Conservation (phyloP, 371 early-diverging fungal species). For the Mortierella sp. region DNA sequence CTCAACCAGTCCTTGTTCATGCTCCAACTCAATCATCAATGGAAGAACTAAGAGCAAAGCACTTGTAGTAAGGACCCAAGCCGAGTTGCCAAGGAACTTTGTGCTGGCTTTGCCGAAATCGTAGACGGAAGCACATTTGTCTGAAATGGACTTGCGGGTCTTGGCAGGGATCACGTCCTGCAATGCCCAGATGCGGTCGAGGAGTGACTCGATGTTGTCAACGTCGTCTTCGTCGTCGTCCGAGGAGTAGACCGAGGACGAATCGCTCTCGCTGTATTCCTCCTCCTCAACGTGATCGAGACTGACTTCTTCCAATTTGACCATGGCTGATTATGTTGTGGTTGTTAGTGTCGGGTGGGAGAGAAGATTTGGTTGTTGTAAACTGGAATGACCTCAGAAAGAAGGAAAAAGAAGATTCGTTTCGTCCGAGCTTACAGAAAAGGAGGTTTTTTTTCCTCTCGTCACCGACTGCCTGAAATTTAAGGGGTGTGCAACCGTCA, state of each 20-base stretch:
- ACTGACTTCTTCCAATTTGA: conserved; percentile 55
- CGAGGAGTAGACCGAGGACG: conserved; percentile 55
- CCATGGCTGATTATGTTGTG: conserved; percentile 30
- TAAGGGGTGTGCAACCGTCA: not conserved
- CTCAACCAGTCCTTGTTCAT: conserved; percentile 82
- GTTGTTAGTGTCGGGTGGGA: not conserved
- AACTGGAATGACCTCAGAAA: not conserved
- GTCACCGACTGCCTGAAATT: not conserved
- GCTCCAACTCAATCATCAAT: conserved; percentile 81
- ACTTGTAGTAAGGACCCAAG: conserved; percentile 87
- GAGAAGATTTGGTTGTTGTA: not conserved
- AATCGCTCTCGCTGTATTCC: conserved; percentile 50
- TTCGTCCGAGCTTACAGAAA: not conserved
- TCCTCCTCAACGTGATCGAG: conserved; percentile 56
- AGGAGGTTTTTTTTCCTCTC: not conserved
- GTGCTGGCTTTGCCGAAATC: conserved; percentile 72
- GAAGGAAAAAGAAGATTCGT: conserved; percentile 12
- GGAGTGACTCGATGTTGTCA: conserved; percentile 59
- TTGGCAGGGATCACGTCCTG: conserved; percentile 83
- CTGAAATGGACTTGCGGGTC: conserved; percentile 72
- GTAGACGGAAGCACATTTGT: conserved; percentile 65
- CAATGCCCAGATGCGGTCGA: conserved; percentile 81
- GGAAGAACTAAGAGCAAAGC: conserved; percentile 84
- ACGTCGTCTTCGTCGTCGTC: conserved; percentile 60
- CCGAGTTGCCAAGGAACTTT: conserved; percentile 78